A percentile compares a stretch with the other conserved stretches of the same genome.
Conservation (phyloP, 1,284 basidiomycete species). For the Peniophora sp. region DNA sequence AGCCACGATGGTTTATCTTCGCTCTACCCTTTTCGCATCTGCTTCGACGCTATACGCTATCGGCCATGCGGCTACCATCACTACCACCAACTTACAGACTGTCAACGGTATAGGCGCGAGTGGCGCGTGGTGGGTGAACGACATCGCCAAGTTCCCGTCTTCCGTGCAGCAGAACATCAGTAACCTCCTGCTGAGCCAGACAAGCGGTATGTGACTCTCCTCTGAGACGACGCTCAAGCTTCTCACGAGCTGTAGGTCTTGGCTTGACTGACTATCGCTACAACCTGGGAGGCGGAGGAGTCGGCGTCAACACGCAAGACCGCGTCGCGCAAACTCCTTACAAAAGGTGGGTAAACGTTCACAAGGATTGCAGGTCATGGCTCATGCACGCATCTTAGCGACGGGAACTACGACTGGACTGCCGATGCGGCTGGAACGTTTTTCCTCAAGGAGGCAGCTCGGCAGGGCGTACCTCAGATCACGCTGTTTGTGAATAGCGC, state of each 20-base stretch:
- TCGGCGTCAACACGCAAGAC: constrained; percentile 29
- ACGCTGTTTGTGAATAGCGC: constrained; percentile 22
- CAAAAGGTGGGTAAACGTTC: constrained; percentile 15
- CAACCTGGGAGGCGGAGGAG: constrained; percentile 36
- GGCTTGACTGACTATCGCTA: constrained; percentile 37
- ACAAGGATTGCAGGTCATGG: constrained; percentile 8
- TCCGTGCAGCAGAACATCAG: constrained; percentile 30
- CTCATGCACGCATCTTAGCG: background rate
- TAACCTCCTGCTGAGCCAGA: constrained; percentile 28
- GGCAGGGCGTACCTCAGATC: constrained; percentile 15
- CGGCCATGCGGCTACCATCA: background rate
- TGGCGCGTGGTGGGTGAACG: constrained; percentile 39
- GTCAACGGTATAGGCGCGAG: constrained; percentile 26
- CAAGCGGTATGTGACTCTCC: background rate
- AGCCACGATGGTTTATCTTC: no score
- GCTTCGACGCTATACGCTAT: no score
- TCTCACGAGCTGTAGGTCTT: constrained; percentile 17
- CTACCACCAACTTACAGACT: constrained; percentile 17
- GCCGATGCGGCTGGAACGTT: constrained; percentile 31
- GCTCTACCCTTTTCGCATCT: no score
- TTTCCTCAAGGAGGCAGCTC: constrained; percentile 25
- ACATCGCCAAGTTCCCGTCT: constrained; percentile 32
- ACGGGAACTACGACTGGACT: constrained; percentile 29
- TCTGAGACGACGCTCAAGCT: background rate
- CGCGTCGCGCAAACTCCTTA: constrained; percentile 35